Conservation (phyloP, 176 grass and related monocot genomes). For the Zoysia japonica region DNA sequence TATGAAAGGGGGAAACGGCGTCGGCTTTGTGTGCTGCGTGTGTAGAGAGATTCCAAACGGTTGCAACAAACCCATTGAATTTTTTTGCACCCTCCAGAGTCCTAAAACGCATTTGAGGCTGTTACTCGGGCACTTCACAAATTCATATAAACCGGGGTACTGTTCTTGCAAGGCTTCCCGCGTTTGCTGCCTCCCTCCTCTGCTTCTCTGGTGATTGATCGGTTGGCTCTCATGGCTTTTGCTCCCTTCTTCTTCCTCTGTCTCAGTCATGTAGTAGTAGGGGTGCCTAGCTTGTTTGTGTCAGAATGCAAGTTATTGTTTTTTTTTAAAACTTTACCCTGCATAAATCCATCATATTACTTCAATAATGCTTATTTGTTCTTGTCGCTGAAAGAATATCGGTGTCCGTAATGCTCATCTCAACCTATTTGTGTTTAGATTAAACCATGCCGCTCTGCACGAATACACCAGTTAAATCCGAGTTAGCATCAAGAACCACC, state of each 20-base stretch:
- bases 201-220: slow-evolving; percentile 24
- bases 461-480: not conserved
- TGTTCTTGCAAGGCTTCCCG: slow-evolving; percentile 24
- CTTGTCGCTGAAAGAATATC: not conserved
- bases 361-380: not conserved
- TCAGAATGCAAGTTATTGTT: not conserved
- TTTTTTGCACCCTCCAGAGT: too few relatives aligned
- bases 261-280: not conserved
- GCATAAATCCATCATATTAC: not conserved
- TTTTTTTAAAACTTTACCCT: not conserved
- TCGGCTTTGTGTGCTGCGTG: not conserved
- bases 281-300: not conserved
- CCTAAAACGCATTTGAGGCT: not conserved
- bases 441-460: not conserved
- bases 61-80: slow-evolving; percentile 7
- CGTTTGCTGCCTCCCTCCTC: slow-evolving; percentile 19
- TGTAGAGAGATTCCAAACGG: slow-evolving; percentile 27
- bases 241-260: not conserved
- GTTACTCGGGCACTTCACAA: not conserved
- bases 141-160: not conserved
- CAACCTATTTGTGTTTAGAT: not conserved
- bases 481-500: not conserved
- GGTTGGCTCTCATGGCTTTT: not conserved
- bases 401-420: not conserved
- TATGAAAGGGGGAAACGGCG: not conserved